Evolutionary conservation across 1,139 yeast genomes (phyloP).

Genomic region (Taiozyma sp.): DNA sequence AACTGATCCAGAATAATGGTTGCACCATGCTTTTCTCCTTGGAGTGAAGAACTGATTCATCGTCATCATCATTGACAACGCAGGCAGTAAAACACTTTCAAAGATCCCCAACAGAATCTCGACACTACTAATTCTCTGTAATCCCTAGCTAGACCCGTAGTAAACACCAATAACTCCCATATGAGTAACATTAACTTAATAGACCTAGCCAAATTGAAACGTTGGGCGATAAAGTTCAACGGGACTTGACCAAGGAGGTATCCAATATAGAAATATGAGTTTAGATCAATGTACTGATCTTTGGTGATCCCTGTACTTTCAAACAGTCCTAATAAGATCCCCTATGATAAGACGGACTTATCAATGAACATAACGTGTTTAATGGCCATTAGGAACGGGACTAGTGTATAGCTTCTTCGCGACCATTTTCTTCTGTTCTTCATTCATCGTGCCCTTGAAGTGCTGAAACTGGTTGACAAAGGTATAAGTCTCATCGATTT

Average conservation of each 20-base stretch:
- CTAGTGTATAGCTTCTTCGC: slow-evolving; percentile 23
- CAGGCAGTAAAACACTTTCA: slow-evolving; percentile 39
- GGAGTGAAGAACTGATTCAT: slow-evolving; percentile 41
- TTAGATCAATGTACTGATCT: slow-evolving; percentile 33
- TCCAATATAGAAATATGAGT: slow-evolving; percentile 36
- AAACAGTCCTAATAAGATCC: slow-evolving; percentile 38
- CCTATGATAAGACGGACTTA: slow-evolving; percentile 40
- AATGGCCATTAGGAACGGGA: slow-evolving; percentile 26
- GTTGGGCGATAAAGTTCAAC: slow-evolving; percentile 31
- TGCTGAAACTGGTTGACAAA: not conserved
- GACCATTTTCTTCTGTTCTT: slow-evolving; percentile 7
- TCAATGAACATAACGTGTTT: slow-evolving; percentile 39
- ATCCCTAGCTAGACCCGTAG: slow-evolving; percentile 35
- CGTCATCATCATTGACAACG: slow-evolving; percentile 37
- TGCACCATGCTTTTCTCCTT: slow-evolving; percentile 35
- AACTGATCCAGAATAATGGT: slow-evolving; percentile 42
- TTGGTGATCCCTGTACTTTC: slow-evolving; percentile 35
- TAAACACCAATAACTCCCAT: slow-evolving; percentile 38
- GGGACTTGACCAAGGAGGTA: slow-evolving; percentile 35
- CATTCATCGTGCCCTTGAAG: not conserved
- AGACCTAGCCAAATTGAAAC: slow-evolving; percentile 29
- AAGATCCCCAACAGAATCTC: slow-evolving; percentile 42
- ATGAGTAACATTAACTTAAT: slow-evolving; percentile 28
- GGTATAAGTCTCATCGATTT: not conserved
- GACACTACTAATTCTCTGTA: slow-evolving; percentile 38